phyloP scores from a whole-genome alignment of 192 early-diverging fungal genomes.

The Rhizophagus clarus region DNA sequence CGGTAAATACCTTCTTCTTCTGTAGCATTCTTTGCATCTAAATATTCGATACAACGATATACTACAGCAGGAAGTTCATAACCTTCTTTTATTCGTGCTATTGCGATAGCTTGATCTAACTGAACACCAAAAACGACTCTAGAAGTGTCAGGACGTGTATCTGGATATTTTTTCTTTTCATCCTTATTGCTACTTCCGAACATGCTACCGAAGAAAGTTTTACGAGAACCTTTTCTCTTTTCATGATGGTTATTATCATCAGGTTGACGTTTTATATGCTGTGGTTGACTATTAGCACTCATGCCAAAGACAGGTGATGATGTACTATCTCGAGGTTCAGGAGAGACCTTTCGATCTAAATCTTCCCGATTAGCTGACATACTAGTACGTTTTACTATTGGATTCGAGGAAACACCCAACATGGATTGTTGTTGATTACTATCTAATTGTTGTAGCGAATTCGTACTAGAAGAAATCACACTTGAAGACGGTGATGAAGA shows the following conservation, averaged over 20 bases:
- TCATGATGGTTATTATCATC: background rate
- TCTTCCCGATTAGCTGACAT: background rate
- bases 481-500: background rate
- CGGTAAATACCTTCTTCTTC: conserved; percentile 96
- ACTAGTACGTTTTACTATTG: background rate
- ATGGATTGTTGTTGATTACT: background rate
- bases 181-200: conserved; percentile 28
- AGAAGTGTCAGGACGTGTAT: conserved; percentile 14
- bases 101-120: conserved; percentile 75
- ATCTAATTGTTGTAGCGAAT: background rate
- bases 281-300: background rate
- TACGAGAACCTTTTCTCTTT: conserved; percentile 18
- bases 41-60: conserved; percentile 93
- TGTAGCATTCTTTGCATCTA: conserved; percentile 87
- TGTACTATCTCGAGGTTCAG: background rate
- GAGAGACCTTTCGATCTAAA: background rate
- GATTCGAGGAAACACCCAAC: background rate
- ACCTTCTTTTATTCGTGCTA: conserved; percentile 71
- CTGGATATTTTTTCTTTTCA: conserved; percentile 34
- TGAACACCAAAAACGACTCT: conserved; percentile 81
- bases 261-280: background rate
- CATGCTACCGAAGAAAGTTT: conserved; percentile 32
- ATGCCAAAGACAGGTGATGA: background rate
- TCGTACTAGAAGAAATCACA: background rate
- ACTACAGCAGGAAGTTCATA: conserved; percentile 89